phyloP scores from a whole-genome alignment of 2,329 filamentous ascomycete genomes.

The Onygenales sp. region DNA sequence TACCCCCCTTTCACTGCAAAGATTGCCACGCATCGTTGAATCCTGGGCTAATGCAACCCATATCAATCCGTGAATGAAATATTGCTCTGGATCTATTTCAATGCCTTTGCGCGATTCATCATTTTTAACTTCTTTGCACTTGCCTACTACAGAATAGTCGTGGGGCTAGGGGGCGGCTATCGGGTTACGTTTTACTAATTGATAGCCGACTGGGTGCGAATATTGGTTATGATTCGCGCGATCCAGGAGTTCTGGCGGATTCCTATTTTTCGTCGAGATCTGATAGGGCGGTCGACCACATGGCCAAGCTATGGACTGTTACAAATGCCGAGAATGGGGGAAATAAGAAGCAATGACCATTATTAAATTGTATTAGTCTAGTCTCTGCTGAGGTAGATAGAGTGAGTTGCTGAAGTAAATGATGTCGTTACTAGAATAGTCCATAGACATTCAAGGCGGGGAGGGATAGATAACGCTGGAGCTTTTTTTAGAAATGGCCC shows the following conservation, averaged over 20 bases:
- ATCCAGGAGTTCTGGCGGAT: neutral
- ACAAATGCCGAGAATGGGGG: neutral
- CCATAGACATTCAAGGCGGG: too few species aligned
- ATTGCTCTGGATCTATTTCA: neutral
- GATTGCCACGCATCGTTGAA: slow-evolving; percentile 1
- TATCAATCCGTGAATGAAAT: neutral
- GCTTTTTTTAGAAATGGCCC: too few species aligned
- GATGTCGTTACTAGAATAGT: too few species aligned
- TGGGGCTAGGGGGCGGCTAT: neutral
- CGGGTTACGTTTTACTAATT: neutral
- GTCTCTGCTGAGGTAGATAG: too few species aligned
- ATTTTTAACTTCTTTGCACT: neutral
- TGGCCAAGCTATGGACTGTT: neutral
- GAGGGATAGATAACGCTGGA: too few species aligned
- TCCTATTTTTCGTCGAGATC: neutral
- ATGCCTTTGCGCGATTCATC: neutral
- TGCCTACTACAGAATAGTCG: neutral
- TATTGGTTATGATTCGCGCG: neutral
- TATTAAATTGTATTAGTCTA: too few species aligned
- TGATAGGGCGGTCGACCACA: neutral
- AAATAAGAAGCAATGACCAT: neutral
- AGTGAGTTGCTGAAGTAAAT: too few species aligned
- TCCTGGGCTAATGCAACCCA: neutral
- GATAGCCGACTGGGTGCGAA: neutral
- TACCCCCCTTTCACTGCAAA: neutral